Base-by-base conservation (phyloP, 192 early-diverging fungal genomes). In the Funneliformis mosseae region DNA sequence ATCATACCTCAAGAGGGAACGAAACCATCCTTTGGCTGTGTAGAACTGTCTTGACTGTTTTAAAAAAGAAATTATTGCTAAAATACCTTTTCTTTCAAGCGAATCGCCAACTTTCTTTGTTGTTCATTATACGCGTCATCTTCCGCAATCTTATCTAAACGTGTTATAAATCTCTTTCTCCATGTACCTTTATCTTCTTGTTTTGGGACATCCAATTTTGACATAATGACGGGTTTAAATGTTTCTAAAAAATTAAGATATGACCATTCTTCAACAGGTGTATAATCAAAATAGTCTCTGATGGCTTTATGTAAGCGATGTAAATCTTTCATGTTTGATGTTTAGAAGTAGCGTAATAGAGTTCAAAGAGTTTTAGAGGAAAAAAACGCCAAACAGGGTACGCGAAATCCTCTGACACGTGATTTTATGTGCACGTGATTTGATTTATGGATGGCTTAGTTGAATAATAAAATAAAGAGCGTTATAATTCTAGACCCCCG, bases 211-310 rank as follows among this genome's bases (percentile, higher is more conserved):
- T 72, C 70, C 39, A 72, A 23, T 23, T 43, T 72, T 72, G 70
- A 12, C 70, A 72, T 72, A 72, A 72, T 72, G 45, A 72, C 2
- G 18, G 70, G 45, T 25, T 72, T 25, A 72, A 72, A 72, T 46
- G 14, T 41, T 39, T 72, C 39, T 72, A 72, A 72, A 72, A 72
- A 72, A 12, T 72, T 12, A 48, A 43, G 41, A 23, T 72, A 72
- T 4, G 70, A 72, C 70, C 33, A 72, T 72, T 72, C 70, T 72
- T 72, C 70, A 72, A 72, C 70, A 25, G 70, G 45, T 48, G 39
- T 72, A 23, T 72, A 38, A 5, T 72, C 70, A 72, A 72, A 72
- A 25, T 43, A 43, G 45, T 72, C 41, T 72, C 39, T 72, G 27
- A 64, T 64, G 4, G 63, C 63, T 64, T 64, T 64, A 72, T 72